Base-by-base conservation (phyloP, 805 yeast species). In the Starmera caribaea region DNA sequence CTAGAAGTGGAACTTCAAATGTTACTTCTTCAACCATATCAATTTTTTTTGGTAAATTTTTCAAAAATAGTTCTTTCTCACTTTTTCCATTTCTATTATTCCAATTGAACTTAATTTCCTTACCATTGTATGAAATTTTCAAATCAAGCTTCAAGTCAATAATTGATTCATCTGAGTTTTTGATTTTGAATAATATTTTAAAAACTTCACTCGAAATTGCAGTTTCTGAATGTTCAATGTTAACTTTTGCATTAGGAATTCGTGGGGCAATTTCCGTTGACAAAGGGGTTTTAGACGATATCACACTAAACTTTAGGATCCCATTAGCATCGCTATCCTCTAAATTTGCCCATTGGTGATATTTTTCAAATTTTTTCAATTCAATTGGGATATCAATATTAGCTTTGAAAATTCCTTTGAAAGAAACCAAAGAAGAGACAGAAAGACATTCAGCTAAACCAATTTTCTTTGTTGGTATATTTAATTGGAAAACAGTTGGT, bases 181-280 rank as follows among this genome's bases (percentile, higher is more conserved):
- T 29, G 5, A 66, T 41, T 9, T 39, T 38, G 1, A 68, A 16
- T 0, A 38, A 40, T 12, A 57, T 17, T 1, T 51, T 49, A 16
- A 59, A 46, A 0, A 36, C 43, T 40, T 66, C 66, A 10, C 68
- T 67, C 27, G 51, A 47, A 34, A 55, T 54, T 1, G 58, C 63
- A 5, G 43, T 41, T 7, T 59, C 55, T 0, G 54, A 38, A 16
- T 53, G 45, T 2, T 45, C 46, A 7, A 65, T 38, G 0, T 35
- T 35, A 5, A 62, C 49, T 15, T 46, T 52, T 0, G 62, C 53
- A 3, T 58, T 49, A 6, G 74, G 74, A 3, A 59, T 48, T 37
- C 66, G 59, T 13, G 74, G 73, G 8, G 65, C 47, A 3, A 66
- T 54, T 30, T 60, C 60, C 26, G 45, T 42, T 6, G 39, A 30